These are phyloP conservation scores for Darksidea phi DNA, from an alignment of 495 filamentous ascomycete species.

Conservation along the genomic window DNA sequence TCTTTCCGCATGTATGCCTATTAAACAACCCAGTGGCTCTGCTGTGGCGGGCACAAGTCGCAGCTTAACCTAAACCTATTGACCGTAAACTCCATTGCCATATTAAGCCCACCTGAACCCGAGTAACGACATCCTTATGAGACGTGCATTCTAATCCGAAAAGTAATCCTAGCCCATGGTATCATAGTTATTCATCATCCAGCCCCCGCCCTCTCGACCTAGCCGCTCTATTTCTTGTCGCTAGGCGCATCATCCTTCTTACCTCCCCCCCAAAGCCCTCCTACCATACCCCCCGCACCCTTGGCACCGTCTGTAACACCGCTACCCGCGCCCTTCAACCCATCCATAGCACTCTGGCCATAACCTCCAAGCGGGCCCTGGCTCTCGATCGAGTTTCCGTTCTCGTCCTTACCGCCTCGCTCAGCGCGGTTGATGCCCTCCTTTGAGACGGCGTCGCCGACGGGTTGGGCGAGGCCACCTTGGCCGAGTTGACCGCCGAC, in stretches of 20 bases:
- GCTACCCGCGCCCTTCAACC: conserved; percentile 32
- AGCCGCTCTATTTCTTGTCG: conserved; percentile 26
- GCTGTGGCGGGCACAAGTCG: too few species aligned
- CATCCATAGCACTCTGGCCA: conserved; percentile 29
- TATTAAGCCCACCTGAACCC: not conserved
- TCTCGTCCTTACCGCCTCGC: conserved; percentile 59
- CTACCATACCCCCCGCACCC: conserved; percentile 43
- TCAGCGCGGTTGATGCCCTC: conserved; percentile 66
- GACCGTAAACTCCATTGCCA: too few species aligned
- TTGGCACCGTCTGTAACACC: conserved; percentile 34
- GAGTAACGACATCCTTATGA: too few species aligned
- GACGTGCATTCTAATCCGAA: not conserved
- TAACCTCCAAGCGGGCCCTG: conserved; percentile 27
- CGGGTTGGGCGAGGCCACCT: conserved; percentile 58
- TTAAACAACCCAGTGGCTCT: too few species aligned
- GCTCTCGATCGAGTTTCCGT: conserved; percentile 41
- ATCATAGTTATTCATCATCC: conserved; percentile 2
- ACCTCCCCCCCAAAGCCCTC: conserved; percentile 35
- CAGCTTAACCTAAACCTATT: too few species aligned
- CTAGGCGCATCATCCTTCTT: conserved; percentile 27
- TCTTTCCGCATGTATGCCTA: too few species aligned
- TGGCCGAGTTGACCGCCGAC: conserved; percentile 62
- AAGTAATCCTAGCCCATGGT: conserved; percentile 2
- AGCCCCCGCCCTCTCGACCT: not conserved
- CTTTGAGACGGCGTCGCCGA: conserved; percentile 59